Evolutionary conservation across 2,329 filamentous ascomycete species (phyloP), one percentile per base, ranked within the genome.

Genomic region (Salinomyces thailandicus): DNA sequence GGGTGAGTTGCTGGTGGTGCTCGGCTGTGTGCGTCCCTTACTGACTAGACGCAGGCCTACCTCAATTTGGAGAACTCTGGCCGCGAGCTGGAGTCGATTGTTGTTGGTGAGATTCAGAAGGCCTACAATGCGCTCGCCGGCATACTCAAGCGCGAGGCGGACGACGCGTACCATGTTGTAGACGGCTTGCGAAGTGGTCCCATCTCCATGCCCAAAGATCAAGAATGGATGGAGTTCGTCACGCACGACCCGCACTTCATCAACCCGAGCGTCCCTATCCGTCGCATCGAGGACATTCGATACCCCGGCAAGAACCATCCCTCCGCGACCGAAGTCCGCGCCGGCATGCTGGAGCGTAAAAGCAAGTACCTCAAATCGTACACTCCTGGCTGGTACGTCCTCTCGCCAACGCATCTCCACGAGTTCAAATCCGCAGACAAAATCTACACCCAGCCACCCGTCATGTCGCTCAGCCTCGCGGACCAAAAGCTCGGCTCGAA

Each of bases 401-500:
- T 98, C 49, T 94, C 91, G 50, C 85, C 91, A 12, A 96, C 91
- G 38, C 91, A 98, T 62, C 73, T 98, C 15, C 91, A 98, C 65
- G 91, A 98, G 63, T 98, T 96, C 73, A 95, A 94, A 60, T 94
- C 86, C n/a, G 85, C 86, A 48, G 89, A 96, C 63, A 87, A 89
- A 59, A 81, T 79, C 45, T 71, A 72, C 50, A 71, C 75, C 41
- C 85, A 91, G 61, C 80, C 83, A 26, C 91, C 91, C 1, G 77
- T 96, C 57, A 95, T 98, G 89, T 96, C 91, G 28, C 71, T 98
- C 38, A 93, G 91, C 57, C 74, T 98, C 18, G 83, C 83, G 5
- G 91, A 96, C 50, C 91, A 96, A 62, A 95, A 94, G 59, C 72
- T 98, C 39, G 91, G 91, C 24, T 93, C 87, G 22, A 86, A 93